Evolutionary conservation across 2,329 filamentous ascomycete species (phyloP), one percentile per base, ranked within the genome.

Genomic region (Aspergillus fischeri): DNA sequence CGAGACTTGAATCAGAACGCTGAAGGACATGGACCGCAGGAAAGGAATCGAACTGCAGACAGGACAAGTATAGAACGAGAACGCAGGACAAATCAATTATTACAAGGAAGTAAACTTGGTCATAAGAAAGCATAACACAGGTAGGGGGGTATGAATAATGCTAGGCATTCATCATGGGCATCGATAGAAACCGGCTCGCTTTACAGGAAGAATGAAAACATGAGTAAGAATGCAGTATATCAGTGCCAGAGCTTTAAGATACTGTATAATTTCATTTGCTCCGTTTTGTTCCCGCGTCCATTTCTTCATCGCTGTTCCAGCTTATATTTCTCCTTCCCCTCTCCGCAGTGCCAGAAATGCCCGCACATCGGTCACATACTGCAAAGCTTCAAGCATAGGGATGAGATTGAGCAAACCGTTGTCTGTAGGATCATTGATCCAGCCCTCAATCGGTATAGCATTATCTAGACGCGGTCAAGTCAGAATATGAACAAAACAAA

Each of bases 401-500:
- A 99, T 87, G 59, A 99, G 82, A 75, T 97, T 91, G 74, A 97
- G 83, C 63, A 99, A 81, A 71, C 97, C 93, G 72, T 92, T 94
- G 77, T 99, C 94, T 27, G 94, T 97, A 24, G 94, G 94, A 77
- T 99, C 94, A 74, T 88, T 96, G 77, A 99, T 97, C 94, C 94
- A 99, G 70, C 94, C 94, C 79, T 97, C 93, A 71, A 99, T 97
- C 3, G 94, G 94, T 69, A 99, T 97, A 52, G 94, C 94, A 78
- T 99, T 99, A 75, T 99, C 94, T 99, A 69, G 53, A 44, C 10
- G 45, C 38, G 9, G 48, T 59, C 8, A 41, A 35, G 11, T n/a
- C 35, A 54, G 28, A 55, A 44, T 47, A 49, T 14, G 48, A 51
- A 59, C 25, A 38, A 41, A 45, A 48, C 11, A 24, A 32, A 38